Evolutionary conservation across 106 monocot species (phyloP).

Genomic region (Dendrobium officinale): DNA sequence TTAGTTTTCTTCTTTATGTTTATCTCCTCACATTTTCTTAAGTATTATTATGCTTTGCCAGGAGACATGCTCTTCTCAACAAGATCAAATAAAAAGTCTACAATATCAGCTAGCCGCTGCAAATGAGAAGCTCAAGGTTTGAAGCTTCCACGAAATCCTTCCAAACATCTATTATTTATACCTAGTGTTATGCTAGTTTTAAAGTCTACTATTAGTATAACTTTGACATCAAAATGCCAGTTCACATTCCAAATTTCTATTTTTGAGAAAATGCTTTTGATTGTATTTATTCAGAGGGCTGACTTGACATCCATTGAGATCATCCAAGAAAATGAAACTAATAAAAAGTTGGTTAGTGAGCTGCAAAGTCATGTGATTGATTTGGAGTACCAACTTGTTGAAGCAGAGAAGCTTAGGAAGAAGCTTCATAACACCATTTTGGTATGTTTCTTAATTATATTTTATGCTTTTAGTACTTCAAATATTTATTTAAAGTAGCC

Average conservation of each 20-base stretch:
- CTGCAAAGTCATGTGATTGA: conserved; percentile 45
- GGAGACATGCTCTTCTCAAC: conserved; percentile 56
- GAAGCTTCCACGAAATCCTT: not conserved
- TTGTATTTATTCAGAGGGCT: conserved; percentile 39
- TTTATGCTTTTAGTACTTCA: not conserved
- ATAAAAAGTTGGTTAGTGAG: conserved; percentile 33
- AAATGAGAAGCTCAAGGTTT: conserved; percentile 69
- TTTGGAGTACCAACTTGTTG: conserved; percentile 54
- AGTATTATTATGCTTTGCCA: conserved; percentile 13
- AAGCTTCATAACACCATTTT: conserved; percentile 85
- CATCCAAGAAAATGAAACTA: conserved; percentile 39
- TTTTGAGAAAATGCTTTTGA: not conserved
- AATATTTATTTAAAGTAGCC: not conserved
- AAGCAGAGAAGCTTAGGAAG: conserved; percentile 71
- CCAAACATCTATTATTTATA: not conserved
- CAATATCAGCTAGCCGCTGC: conserved; percentile 46
- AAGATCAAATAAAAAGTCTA: conserved; percentile 41
- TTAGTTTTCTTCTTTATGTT: not conserved
- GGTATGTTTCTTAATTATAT: conserved; percentile 28
- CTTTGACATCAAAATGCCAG: not conserved
- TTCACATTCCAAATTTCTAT: not conserved
- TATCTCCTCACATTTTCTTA: conserved; percentile 1
- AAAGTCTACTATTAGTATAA: not conserved
- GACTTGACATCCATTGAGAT: conserved; percentile 48
- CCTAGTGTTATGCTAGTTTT: not conserved